phyloP scores from a whole-genome alignment of 768 basidiomycete genomes.

The Suillus placidus region DNA sequence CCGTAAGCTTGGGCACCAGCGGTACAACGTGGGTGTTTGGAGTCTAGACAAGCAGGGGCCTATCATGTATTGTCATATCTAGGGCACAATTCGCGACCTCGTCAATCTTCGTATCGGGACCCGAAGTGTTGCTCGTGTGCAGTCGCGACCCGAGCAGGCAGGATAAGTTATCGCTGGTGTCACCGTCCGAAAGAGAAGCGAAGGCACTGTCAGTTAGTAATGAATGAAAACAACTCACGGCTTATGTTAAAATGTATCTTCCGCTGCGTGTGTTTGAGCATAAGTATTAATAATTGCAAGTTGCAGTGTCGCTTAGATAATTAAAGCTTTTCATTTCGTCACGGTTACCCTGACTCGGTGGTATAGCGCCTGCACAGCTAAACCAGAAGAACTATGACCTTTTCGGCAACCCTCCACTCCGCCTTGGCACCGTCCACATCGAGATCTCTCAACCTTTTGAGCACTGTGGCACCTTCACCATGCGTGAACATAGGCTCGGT shows the following conservation, averaged over 20 bases:
- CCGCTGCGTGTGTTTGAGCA: neutral
- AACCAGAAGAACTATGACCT: constrained; percentile 49
- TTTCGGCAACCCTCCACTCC: constrained; percentile 67
- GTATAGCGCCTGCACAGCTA: constrained; percentile 17
- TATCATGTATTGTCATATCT: neutral
- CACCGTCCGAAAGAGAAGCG: neutral
- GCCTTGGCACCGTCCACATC: constrained; percentile 65
- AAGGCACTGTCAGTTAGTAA: neutral
- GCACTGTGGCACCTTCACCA: constrained; percentile 38
- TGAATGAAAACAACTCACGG: neutral
- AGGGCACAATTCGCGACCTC: constrained; percentile 8
- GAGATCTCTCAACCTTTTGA: constrained; percentile 62
- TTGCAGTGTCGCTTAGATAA: neutral
- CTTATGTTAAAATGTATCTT: neutral
- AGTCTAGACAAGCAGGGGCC: neutral
- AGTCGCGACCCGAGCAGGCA: constrained; percentile 4
- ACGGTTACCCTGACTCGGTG: constrained; percentile 2
- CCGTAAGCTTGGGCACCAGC: neutral
- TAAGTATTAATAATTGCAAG: neutral
- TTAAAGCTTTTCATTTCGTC: neutral
- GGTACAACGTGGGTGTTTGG: neutral
- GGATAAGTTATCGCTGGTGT: neutral
- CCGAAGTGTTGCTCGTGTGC: neutral
- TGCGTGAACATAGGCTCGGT: constrained; percentile 17
- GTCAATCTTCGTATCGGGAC: neutral